phyloP scores from a whole-genome alignment of 805 yeast species.

The Schwanniomyces occidentalis region DNA sequence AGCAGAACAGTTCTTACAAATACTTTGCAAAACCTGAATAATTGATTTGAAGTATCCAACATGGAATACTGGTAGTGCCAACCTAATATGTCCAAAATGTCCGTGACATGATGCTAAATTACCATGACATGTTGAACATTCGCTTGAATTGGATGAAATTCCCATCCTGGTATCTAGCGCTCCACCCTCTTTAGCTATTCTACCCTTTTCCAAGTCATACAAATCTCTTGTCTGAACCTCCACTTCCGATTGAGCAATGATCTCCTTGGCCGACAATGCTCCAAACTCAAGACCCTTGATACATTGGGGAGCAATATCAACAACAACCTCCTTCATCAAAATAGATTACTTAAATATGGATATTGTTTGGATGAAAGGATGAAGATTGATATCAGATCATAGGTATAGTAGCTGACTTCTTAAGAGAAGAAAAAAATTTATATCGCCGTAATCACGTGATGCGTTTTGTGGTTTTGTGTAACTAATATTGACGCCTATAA shows the following conservation, averaged over 20 bases:
- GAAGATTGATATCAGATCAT: too few relatives aligned
- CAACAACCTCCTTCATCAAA: conserved; percentile 49
- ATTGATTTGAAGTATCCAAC: conserved; percentile 95
- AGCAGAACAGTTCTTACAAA: conserved; percentile 87
- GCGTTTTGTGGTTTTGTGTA: neutral
- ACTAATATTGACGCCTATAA: too few relatives aligned
- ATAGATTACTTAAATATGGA: too few relatives aligned
- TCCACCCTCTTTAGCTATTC: conserved; percentile 79
- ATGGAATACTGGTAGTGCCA: conserved; percentile 95
- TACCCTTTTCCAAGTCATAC: conserved; percentile 86
- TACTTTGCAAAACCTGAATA: conserved; percentile 81
- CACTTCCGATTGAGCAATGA: conserved; percentile 90
- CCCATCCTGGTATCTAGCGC: conserved; percentile 96
- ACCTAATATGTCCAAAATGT: conserved; percentile 92
- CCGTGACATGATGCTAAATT: conserved; percentile 94
- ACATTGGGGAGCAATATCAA: conserved; percentile 84
- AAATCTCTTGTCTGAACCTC: conserved; percentile 90
- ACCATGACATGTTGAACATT: conserved; percentile 91
- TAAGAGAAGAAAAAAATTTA: conserved; percentile 4
- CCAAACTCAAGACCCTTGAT: conserved; percentile 91
- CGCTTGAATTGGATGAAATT: conserved; percentile 79
- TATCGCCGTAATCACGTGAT: conserved; percentile 4
- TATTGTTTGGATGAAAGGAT: too few relatives aligned
- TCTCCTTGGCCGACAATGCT: conserved; percentile 88
- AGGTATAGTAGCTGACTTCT: neutral